Conservation (phyloP, 2,329 filamentous ascomycete species). For the Aureobasidium lini region DNA sequence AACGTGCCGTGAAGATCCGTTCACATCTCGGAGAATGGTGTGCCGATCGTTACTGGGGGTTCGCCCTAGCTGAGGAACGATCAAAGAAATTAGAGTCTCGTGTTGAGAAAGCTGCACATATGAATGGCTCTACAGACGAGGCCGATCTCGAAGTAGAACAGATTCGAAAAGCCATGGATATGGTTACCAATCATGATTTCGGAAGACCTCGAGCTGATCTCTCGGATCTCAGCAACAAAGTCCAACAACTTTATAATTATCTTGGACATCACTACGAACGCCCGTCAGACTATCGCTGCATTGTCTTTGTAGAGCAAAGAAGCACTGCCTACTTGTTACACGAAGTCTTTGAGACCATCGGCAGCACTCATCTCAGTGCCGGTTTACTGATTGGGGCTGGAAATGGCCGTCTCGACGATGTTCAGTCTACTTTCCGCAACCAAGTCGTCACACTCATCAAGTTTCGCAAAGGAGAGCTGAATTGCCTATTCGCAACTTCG, state of each 20-base stretch:
- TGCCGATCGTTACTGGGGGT: constrained; percentile 71
- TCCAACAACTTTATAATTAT: constrained; percentile 53
- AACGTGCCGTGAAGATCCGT: constrained; percentile 52
- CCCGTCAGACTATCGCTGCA: constrained; percentile 58
- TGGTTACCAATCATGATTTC: background rate
- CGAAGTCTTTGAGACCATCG: constrained; percentile 56
- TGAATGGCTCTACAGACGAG: constrained; percentile 3
- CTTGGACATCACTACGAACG: constrained; percentile 57
- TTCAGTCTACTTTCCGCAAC: constrained; percentile 60
- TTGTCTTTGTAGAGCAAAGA: constrained; percentile 78
- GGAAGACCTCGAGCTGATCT: constrained; percentile 1
- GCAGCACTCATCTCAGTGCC: constrained; percentile 51
- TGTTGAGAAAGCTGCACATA: constrained; percentile 32
- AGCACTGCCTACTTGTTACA: constrained; percentile 68
- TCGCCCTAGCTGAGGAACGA: constrained; percentile 58
- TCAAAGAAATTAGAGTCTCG: constrained; percentile 53
- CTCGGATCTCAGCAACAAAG: constrained; percentile 62
- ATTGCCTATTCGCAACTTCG: constrained; percentile 57
- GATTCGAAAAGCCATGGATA: constrained; percentile 51
- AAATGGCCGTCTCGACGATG: constrained; percentile 32
- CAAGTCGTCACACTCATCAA: constrained; percentile 67
- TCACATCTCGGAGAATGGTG: constrained; percentile 74
- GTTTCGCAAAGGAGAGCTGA: constrained; percentile 52
- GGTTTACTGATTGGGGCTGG: constrained; percentile 59
- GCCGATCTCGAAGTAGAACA: constrained; percentile 46